These are phyloP conservation scores for Aspergillus heteromorphus DNA, from an alignment of 495 filamentous ascomycete species.

Conservation along the genomic window DNA sequence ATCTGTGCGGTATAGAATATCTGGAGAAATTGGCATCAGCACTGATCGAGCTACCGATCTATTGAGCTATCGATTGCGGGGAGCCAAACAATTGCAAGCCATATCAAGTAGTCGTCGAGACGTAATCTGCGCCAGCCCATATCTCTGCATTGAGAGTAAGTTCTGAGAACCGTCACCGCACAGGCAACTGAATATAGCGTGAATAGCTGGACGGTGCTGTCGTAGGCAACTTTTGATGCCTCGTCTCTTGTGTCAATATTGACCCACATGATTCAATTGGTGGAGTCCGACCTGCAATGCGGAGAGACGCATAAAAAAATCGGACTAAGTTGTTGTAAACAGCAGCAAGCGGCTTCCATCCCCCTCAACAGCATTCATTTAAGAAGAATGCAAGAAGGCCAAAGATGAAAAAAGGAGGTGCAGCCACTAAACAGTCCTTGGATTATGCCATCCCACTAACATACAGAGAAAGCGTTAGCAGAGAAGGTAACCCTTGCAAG, in stretches of 20 bases:
- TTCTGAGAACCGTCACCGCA: constrained; percentile 37
- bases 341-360: not conserved
- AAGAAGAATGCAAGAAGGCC: not conserved
- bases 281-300: not conserved
- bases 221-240: constrained; percentile 24
- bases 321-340: not conserved
- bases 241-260: constrained; percentile 20
- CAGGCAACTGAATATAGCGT: constrained; percentile 42
- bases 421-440: not conserved
- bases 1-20: constrained; percentile 33
- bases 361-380: not conserved
- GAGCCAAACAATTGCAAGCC: constrained; percentile 36
- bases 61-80: not conserved
- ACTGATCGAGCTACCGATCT: not conserved
- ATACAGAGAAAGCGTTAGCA: not conserved
- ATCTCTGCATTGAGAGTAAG: constrained; percentile 35
- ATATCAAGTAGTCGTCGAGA: constrained; percentile 51
- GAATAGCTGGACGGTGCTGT: constrained; percentile 39
- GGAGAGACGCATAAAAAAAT: no score
- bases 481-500: not conserved
- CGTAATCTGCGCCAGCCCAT: constrained; percentile 38
- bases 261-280: not conserved
- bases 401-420: not conserved
- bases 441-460: not conserved
- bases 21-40: constrained; percentile 16